phyloP scores from a whole-genome alignment of 306 rosid species.

The Malus fusca region DNA sequence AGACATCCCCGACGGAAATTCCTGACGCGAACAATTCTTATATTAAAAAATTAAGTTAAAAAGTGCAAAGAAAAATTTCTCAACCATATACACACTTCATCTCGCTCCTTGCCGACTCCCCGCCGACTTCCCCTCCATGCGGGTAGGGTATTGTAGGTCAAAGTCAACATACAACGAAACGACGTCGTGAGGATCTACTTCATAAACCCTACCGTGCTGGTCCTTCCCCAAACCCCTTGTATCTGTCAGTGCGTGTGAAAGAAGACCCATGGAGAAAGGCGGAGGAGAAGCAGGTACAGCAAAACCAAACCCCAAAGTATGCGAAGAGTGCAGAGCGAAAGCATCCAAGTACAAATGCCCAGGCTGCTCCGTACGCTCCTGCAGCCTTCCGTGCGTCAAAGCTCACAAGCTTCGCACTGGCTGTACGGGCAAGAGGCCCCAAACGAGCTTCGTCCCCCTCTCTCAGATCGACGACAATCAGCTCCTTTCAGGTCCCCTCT shows the following conservation, averaged over 20 bases:
- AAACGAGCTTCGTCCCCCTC: constrained; percentile 58
- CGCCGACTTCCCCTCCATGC: too few species aligned
- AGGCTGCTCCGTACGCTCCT: constrained; percentile 69
- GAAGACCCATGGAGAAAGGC: constrained; percentile 17
- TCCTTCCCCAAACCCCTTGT: background rate
- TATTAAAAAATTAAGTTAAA: too few species aligned
- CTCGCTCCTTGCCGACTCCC: too few species aligned
- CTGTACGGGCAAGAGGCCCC: constrained; percentile 71
- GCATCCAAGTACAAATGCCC: constrained; percentile 81
- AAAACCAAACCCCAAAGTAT: constrained; percentile 8
- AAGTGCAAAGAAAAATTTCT: too few species aligned
- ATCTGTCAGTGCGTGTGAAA: background rate
- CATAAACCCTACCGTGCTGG: background rate
- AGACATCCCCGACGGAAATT: too few species aligned
- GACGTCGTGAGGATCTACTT: too few species aligned
- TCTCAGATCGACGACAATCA: constrained; percentile 60
- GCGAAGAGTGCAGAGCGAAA: constrained; percentile 68
- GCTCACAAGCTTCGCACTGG: constrained; percentile 66
- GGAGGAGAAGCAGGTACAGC: constrained; percentile 14
- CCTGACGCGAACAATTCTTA: too few species aligned
- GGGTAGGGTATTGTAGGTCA: too few species aligned
- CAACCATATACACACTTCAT: too few species aligned
- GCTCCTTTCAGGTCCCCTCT: constrained; percentile 65
- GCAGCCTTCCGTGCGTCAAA: constrained; percentile 76
- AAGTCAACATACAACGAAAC: too few species aligned